Evolutionary conservation across 306 rosid genomes (phyloP).

Genomic region (Hylodesmum podocarpum): DNA sequence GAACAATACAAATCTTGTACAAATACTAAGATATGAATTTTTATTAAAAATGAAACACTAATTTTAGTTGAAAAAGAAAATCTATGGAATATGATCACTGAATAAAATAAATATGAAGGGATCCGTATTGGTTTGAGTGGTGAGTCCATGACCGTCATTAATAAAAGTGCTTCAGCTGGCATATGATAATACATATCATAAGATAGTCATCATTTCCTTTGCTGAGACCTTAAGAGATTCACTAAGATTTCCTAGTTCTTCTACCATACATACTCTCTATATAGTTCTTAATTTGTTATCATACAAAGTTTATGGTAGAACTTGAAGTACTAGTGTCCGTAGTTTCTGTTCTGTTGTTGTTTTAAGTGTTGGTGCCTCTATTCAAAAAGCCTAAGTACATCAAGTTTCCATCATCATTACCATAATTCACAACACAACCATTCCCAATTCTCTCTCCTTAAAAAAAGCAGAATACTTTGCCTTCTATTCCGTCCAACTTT

Average conservation of each 20-base stretch:
- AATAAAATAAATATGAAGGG: neutral
- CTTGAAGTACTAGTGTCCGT: neutral
- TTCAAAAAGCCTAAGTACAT: neutral
- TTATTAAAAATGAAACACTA: too few species aligned
- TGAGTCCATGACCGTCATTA: neutral
- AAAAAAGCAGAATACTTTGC: constrained; percentile 34
- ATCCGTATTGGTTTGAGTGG: too few species aligned
- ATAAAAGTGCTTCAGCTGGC: neutral
- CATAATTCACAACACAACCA: neutral
- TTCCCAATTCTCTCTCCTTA: constrained; percentile 25
- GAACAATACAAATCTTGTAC: too few species aligned
- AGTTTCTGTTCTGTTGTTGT: neutral
- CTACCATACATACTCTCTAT: neutral
- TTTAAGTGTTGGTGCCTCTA: too few species aligned
- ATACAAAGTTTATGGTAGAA: neutral
- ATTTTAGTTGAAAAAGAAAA: too few species aligned
- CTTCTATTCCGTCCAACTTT: constrained; percentile 19
- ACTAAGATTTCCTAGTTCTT: neutral
- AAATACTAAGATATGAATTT: too few species aligned
- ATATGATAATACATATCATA: neutral
- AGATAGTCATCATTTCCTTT: neutral
- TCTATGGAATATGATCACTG: too few species aligned
- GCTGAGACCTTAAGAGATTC: constrained; percentile 9
- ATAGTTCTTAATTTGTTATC: neutral
- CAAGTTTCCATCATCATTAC: neutral